Evolutionary conservation across 2,329 filamentous ascomycete species (phyloP).

Genomic region (Dothiorella sarmentorum): DNA sequence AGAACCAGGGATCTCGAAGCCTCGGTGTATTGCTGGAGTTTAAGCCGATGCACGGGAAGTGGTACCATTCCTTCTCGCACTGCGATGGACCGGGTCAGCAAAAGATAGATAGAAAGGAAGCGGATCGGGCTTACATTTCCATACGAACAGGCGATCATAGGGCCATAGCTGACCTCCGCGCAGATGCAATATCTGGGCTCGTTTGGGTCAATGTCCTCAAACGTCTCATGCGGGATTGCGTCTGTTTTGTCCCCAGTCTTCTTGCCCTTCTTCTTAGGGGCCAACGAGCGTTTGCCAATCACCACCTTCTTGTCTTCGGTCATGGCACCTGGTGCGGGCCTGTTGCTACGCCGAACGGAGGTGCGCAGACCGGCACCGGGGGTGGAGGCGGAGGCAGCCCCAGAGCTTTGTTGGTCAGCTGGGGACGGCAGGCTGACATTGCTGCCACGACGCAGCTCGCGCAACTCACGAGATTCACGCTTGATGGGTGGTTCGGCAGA

Average conservation of each 20-base stretch:
- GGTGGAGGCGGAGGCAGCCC: slow-evolving; percentile 25
- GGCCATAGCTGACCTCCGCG: slow-evolving; percentile 74
- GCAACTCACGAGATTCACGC: slow-evolving; percentile 33
- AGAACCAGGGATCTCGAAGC: slow-evolving; percentile 79
- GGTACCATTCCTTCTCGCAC: slow-evolving; percentile 83
- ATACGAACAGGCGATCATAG: slow-evolving; percentile 82
- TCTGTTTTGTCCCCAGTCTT: slow-evolving; percentile 60
- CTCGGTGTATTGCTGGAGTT: slow-evolving; percentile 56
- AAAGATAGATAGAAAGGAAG: slow-evolving; percentile 10
- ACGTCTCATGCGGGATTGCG: slow-evolving; percentile 24
- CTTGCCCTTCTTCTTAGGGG: slow-evolving; percentile 54
- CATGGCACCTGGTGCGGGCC: slow-evolving; percentile 72
- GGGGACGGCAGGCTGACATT: slow-evolving; percentile 43
- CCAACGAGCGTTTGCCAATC: slow-evolving; percentile 61
- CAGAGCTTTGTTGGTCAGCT: slow-evolving; percentile 21
- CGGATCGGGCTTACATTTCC: slow-evolving; percentile 60
- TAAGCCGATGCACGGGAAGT: slow-evolving; percentile 72
- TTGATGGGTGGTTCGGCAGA: slow-evolving; percentile 46
- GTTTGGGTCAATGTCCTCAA: slow-evolving; percentile 60
- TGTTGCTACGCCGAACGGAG: slow-evolving; percentile 50
- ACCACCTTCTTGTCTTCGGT: slow-evolving; percentile 62
- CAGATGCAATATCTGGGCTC: slow-evolving; percentile 77
- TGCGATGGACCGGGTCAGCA: slow-evolving; percentile 34
- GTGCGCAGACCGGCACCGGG: slow-evolving; percentile 32
- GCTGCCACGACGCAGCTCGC: slow-evolving; percentile 44